Percentiles rank a stretch among this genome's conserved stretches.
These are phyloP conservation scores for Paracorniculantispora psalliotae DNA, from an alignment of 2,329 filamentous ascomycete species.

Conservation along the genomic window DNA sequence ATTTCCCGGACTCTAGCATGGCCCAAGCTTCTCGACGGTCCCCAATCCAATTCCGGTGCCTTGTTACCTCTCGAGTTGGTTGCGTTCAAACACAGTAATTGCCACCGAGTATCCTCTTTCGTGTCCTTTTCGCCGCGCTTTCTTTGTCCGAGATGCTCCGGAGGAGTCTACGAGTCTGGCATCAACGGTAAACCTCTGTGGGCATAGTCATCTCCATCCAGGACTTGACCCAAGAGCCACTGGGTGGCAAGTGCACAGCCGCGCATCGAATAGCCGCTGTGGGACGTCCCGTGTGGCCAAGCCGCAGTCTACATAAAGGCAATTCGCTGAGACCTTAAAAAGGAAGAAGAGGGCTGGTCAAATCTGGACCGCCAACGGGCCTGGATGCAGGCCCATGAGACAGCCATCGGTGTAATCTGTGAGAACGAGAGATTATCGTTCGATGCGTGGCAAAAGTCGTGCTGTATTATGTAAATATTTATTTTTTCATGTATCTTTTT, in stretches of 20 bases:
- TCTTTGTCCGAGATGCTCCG: neutral
- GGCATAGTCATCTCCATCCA: neutral
- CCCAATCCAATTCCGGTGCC: slow-evolving; percentile 1
- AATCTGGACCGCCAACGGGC: neutral
- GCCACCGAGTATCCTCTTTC: neutral
- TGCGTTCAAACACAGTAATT: neutral
- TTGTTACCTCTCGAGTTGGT: neutral
- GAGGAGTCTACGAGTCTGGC: neutral
- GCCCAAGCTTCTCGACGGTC: neutral
- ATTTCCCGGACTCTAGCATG: neutral
- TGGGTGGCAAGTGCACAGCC: neutral
- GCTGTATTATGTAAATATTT: neutral
- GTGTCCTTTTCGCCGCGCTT: neutral
- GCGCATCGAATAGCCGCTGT: slow-evolving; percentile 10
- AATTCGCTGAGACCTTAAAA: neutral
- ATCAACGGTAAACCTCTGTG: neutral
- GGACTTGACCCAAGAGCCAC: neutral
- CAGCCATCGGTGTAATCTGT: neutral
- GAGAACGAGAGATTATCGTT: neutral
- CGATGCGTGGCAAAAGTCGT: neutral
- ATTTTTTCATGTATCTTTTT: neutral
- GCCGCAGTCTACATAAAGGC: neutral
- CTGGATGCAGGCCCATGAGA: neutral
- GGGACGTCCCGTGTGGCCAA: slow-evolving; percentile 9
- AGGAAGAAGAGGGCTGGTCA: neutral